Base-by-base conservation (phyloP, 148 eudicot genomes). In the Drosera capensis region DNA sequence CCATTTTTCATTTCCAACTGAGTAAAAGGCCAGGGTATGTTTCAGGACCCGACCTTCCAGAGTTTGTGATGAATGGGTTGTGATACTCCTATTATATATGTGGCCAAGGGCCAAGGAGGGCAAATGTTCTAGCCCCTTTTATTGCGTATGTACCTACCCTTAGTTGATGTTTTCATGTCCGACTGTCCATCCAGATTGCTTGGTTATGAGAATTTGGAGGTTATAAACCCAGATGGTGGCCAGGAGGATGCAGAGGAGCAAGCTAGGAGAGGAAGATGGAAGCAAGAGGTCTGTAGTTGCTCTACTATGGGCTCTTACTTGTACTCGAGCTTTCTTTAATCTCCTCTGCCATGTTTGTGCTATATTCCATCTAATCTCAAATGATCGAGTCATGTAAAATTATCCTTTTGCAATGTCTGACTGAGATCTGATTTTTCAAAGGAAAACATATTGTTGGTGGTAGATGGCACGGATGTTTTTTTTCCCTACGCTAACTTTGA, bases 211-310 rank as follows among this genome's bases (percentile, higher is more conserved):
- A 62, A 62, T 14, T 63, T 63, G 30, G 67, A 56, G 39, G 56
- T 63, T 38, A 56, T 63, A 56, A 63, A 63, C 52, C 67, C 67
- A 20, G 67, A 56, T 14, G 67, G 67, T 29, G 55, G 67, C 14
- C 49, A 56, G 7, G 67, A 56, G 17, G 67, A 63, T 56, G 67
- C 61, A 28, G 62, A 56, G 22, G 61, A 56, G 41, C 61, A 63
- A 63, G 67, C 67, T 14, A 61, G 56, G 19, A 63, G 36, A 51
- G 67, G 67, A 15, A 63, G 67, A 43, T 63, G 67, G 67, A 63
- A 56, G 38, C 56, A 48, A 48, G 67, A 63, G 67, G 67, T 63
- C 16, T 12, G 20, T n/a, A n/a, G n/a, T n/a, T n/a, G n/a, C n/a
- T n/a, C n/a, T n/a, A n/a, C n/a, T n/a, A n/a, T n/a, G n/a, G n/a